Evolutionary conservation across 306 rosid species (phyloP).

Genomic region (Geum urbanum): DNA sequence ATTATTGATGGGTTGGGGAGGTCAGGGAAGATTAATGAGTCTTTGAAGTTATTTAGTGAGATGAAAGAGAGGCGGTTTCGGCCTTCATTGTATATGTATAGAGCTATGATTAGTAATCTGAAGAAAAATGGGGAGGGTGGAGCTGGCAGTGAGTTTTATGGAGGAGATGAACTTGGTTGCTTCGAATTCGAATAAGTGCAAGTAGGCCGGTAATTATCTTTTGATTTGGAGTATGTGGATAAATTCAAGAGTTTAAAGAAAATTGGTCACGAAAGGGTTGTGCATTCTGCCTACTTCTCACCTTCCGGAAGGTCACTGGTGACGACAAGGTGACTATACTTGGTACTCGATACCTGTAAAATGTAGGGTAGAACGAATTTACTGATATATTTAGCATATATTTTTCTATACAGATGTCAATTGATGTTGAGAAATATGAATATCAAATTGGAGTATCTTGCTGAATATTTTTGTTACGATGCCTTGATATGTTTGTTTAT

Average conservation of each 20-base stretch:
- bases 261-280: slow-evolving; percentile 50
- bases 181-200: slow-evolving; percentile 36
- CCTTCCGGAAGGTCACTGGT: slow-evolving; percentile 76
- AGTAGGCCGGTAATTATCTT: not conserved
- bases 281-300: slow-evolving; percentile 88
- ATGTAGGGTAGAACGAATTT: not conserved
- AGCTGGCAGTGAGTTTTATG: slow-evolving; percentile 44
- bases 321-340: slow-evolving; percentile 59
- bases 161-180: slow-evolving; percentile 58
- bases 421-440: not conserved
- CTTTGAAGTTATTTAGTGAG: slow-evolving; percentile 52
- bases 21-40: slow-evolving; percentile 60
- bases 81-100: slow-evolving; percentile 56
- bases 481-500: not conserved
- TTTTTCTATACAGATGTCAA: not conserved
- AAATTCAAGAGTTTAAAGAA: slow-evolving; percentile 47
- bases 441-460: too few species aligned
- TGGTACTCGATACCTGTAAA: not conserved
- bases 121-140: slow-evolving; percentile 59
- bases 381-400: not conserved
- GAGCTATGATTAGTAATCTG: slow-evolving; percentile 45
- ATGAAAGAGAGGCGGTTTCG: slow-evolving; percentile 57
- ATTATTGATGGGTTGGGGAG: slow-evolving; percentile 58
- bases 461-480: too few species aligned
- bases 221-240: not conserved